A percentile compares a stretch with the other conserved stretches of the same genome.
phyloP scores from a whole-genome alignment of 2,329 filamentous ascomycete genomes.

The Hyphodiscus sp. region DNA sequence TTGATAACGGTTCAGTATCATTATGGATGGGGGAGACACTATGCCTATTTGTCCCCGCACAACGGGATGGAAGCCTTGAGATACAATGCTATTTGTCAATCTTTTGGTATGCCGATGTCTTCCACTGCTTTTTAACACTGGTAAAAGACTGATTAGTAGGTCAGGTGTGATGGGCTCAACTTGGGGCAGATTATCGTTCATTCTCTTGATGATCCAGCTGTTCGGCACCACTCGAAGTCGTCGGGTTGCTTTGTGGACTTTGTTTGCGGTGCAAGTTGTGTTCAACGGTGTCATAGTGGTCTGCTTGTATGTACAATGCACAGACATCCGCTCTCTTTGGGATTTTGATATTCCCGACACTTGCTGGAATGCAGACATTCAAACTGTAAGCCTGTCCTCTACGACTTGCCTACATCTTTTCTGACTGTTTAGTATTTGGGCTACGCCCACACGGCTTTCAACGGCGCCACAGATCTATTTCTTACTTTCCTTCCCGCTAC shows the following conservation, averaged over 20 bases:
- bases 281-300: slow-evolving; percentile 8
- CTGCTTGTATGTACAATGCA: slow-evolving; percentile 12
- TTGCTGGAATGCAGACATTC: slow-evolving; percentile 8
- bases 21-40: slow-evolving; percentile 16
- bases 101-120: slow-evolving; percentile 5
- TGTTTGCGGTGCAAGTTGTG: slow-evolving; percentile 8
- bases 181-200: slow-evolving; percentile 12
- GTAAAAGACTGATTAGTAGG: background rate
- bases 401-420: background rate
- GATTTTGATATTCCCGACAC: slow-evolving; percentile 3
- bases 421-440: background rate
- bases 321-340: slow-evolving; percentile 10
- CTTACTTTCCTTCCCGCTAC: slow-evolving; percentile 11
- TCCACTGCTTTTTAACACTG: background rate
- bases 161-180: slow-evolving; percentile 16
- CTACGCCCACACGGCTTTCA: slow-evolving; percentile 4
- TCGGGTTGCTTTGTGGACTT: slow-evolving; percentile 4
- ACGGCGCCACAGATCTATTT: slow-evolving; percentile 10
- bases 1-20: slow-evolving; percentile 10
- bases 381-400: slow-evolving; percentile 6
- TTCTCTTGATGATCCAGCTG: slow-evolving; percentile 13
- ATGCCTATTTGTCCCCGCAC: slow-evolving; percentile 7
- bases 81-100: slow-evolving; percentile 12
- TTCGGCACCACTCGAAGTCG: slow-evolving; percentile 9
- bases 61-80: slow-evolving; percentile 9